Evolutionary conservation across 2,329 filamentous ascomycete species (phyloP), one percentile per base, ranked within the genome.

Genomic region (Drechmeria coniospora): DNA sequence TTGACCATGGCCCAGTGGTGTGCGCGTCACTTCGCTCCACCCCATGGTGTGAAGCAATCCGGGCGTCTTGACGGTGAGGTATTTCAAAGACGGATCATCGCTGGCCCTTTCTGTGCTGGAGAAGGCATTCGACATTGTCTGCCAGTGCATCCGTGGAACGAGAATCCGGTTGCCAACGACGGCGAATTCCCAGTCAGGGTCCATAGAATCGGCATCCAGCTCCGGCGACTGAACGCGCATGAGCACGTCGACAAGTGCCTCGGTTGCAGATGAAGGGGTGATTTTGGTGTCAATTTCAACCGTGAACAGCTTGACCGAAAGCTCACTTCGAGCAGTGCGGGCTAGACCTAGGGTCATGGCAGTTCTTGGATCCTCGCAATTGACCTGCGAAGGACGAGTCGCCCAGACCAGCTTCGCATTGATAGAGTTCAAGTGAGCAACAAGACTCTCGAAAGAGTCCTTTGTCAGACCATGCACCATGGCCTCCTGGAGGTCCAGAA

Each of bases 131-230:
- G 28, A 20, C 10, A 31, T 15, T 2, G 32, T 30, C 25, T 33
- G 18, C 32, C 32, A 33, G 23, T 33, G 32, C 18, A 33, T 13
- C 16, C 32, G 9, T 6, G 32, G 32, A 13, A 33, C 28, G 11
- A 31, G 21, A 11, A 33, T 8, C 25, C 31, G 13, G 6, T 28
- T 18, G 15, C 24, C 26, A 2, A 31, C 13, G 6, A 31, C 11
- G 8, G 32, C 26, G 18, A 23, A 33, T 15, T 33, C 32, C 28
- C 26, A 31, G 15, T 33, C 32, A 2, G 28, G 32, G 11, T 31
- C 28, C 25, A 33, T 33, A 6, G 11, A 23, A 6, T 23, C 18
- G 5, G 19, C n/a, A 12, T 25, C 10, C n/a, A 26, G 15, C 3
- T 25, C 20, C 10, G 10, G n/a, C 4, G 12, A 10, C 8, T 25